Evolutionary conservation across 495 filamentous ascomycete species (phyloP).

Genomic region (Lasiosphaeria hispida): DNA sequence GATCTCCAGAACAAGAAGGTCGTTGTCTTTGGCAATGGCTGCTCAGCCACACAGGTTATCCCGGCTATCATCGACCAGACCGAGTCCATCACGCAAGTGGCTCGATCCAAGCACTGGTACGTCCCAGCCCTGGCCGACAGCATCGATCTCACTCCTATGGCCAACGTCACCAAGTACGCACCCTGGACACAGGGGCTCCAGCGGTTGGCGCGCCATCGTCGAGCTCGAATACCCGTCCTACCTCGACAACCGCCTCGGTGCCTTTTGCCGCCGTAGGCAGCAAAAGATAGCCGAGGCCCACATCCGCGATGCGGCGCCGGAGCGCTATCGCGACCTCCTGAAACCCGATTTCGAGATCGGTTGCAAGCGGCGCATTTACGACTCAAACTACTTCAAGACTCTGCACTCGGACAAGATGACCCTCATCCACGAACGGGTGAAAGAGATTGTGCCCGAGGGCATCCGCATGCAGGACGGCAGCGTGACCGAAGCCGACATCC

Average conservation of each 20-base stretch:
- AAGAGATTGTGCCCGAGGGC: conserved; percentile 31
- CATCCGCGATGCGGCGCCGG: conserved; percentile 28
- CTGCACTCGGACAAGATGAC: conserved; percentile 32
- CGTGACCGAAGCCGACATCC: conserved; percentile 4
- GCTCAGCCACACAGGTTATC: conserved; percentile 40
- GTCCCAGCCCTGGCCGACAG: conserved; percentile 25
- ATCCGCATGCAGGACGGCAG: conserved; percentile 16
- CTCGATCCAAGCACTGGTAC: conserved; percentile 29
- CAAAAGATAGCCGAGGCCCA: conserved; percentile 20
- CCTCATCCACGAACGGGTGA: conserved; percentile 29
- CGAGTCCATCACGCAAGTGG: conserved; percentile 25
- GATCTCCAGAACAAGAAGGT: conserved; percentile 51
- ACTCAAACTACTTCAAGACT: conserved; percentile 15
- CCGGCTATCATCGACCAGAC: conserved; percentile 25
- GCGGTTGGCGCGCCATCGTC: conserved; percentile 18
- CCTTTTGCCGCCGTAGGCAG: conserved; percentile 14
- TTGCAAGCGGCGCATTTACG: conserved; percentile 39
- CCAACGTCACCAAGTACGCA: conserved; percentile 20
- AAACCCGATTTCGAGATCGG: conserved; percentile 34
- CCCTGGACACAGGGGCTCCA: conserved; percentile 22
- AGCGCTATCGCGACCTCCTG: conserved; percentile 33
- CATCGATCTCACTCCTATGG: conserved; percentile 18
- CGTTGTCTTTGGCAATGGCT: conserved; percentile 58
- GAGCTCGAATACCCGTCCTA: conserved; percentile 4
- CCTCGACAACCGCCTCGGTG: not conserved